A percentile compares a stretch with the other conserved stretches of the same genome.
Evolutionary conservation across 768 basidiomycete species (phyloP).

Genomic region (Hypholoma sublateritium): DNA sequence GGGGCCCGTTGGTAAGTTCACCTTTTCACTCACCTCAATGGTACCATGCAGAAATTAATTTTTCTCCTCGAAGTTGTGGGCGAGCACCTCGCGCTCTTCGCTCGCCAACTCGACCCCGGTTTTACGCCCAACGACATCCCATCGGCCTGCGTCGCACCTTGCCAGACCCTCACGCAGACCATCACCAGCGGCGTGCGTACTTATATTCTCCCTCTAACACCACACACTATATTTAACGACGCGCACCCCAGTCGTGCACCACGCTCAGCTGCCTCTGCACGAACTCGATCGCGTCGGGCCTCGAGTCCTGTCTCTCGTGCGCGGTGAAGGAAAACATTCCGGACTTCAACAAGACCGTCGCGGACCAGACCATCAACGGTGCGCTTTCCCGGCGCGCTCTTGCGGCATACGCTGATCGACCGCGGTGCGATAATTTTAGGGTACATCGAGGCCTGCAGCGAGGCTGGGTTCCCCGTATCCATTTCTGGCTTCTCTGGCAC

Average conservation of each 20-base stretch:
- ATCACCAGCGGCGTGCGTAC: not conserved
- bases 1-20: too few species aligned
- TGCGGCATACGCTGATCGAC: not conserved
- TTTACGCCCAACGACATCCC: slow-evolving; percentile 13
- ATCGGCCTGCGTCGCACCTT: slow-evolving; percentile 6
- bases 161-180: slow-evolving; percentile 3
- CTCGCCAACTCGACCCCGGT: slow-evolving; percentile 10
- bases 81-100: not conserved
- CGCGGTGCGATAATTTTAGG: not conserved
- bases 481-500: not conserved
- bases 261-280: slow-evolving; percentile 17
- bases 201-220: not conserved
- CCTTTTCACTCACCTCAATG: too few species aligned
- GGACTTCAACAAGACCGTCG: slow-evolving; percentile 10
- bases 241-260: slow-evolving; percentile 1
- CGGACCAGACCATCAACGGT: slow-evolving; percentile 12
- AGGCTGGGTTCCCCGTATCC: not conserved
- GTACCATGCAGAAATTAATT: too few species aligned
- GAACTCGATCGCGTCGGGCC: not conserved
- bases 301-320: slow-evolving; percentile 15
- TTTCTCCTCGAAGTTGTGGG: not conserved
- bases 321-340: slow-evolving; percentile 3
- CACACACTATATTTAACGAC: not conserved
- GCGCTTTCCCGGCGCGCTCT: not conserved
- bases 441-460: not conserved